phyloP scores from a whole-genome alignment of 306 rosid species.

The Herpetospermum pedunculosum region DNA sequence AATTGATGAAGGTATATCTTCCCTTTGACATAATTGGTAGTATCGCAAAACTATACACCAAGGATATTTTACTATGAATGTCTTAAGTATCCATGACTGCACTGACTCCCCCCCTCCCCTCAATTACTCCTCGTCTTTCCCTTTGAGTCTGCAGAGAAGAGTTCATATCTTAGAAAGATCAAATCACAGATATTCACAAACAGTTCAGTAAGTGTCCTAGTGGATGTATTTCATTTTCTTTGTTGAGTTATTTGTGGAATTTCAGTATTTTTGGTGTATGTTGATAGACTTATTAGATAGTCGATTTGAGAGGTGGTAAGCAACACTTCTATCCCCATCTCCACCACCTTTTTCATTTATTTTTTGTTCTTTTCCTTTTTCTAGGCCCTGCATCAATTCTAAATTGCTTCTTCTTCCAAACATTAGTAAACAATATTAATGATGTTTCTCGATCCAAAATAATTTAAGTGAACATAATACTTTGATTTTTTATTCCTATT shows the following conservation, averaged over 20 bases:
- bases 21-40: background rate
- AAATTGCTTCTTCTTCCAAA: background rate
- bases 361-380: background rate
- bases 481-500: background rate
- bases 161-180: slow-evolving; percentile 56
- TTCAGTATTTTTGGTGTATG: background rate
- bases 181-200: slow-evolving; percentile 90
- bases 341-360: background rate
- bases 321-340: background rate
- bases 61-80: background rate
- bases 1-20: slow-evolving; percentile 55
- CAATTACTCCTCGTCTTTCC: background rate
- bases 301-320: background rate
- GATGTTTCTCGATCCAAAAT: background rate
- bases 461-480: background rate
- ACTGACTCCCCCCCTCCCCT: background rate
- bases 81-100: background rate
- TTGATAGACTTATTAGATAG: background rate
- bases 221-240: slow-evolving; percentile 1
- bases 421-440: background rate
- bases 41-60: background rate
- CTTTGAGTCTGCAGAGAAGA: slow-evolving; percentile 45
- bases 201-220: slow-evolving; percentile 63
- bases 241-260: background rate
- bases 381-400: background rate